Base-by-base conservation (phyloP, 164 flowering plant genomes). In the Magnolia kwangsiensis region DNA sequence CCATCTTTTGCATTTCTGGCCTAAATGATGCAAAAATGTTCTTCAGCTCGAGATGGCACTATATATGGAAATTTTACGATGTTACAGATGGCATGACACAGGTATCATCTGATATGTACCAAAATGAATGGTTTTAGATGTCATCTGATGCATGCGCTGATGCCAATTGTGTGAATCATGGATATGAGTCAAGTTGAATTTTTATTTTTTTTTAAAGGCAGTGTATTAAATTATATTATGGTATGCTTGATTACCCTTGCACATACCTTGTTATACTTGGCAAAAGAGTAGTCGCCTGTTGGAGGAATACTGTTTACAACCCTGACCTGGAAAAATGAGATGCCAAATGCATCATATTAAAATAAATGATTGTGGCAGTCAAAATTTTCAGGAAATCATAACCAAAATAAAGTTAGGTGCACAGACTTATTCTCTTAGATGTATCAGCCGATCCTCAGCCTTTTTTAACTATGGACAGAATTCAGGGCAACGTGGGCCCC, bases 301-400 rank as follows among this genome's bases (percentile, higher is more conserved):
- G 98, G 99, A 20, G 98, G 97, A 74, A 88, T 88, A 74, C 95
- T 94, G 89, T 96, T 94, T 45, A 91, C 97, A 76, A 96, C 94
- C 88, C 95, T 91, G 31, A 92, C 98, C 99, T 96, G 84, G 75
- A 81, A 31, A 82, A 37, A 49, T n/a, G 10, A 75, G 24, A 19
- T 45, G 24, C 20, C n/a, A 69, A 58, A 71, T 3, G 13, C 16
- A 67, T 10, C n/a, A 67, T 18, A 37, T 67, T 65, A 37, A 67
- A 19, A 67, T 18, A 19, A 67, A 31, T 6, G 27, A 29, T 5
- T 2, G 37, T 67, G 11, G 27, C n/a, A 14, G 50, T 13, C 50
- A 29, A 67, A 37, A 37, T 37, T 37, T 37, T 37, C 45, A 37
- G 45, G 45, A 37, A 37, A 37, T 37, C 45, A 37, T 37, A 37